Evolutionary conservation across 2,329 filamentous ascomycete species (phyloP).

Genomic region (Talaromyces piceae): DNA sequence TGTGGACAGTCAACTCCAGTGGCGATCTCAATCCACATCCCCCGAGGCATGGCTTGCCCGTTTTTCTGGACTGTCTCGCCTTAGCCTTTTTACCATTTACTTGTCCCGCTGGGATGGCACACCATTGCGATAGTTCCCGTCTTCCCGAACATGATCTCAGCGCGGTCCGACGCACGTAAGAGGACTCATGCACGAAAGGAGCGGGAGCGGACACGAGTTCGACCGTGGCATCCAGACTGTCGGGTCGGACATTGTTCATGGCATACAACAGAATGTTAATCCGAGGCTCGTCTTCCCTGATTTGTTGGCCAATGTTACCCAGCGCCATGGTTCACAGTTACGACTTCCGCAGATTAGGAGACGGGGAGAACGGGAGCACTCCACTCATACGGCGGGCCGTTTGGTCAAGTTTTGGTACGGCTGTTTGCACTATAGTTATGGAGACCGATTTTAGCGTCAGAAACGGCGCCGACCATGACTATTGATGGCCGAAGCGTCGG

Average conservation of each 20-base stretch:
- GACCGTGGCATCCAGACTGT: slow-evolving; percentile 14
- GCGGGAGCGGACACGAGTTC: slow-evolving; percentile 10
- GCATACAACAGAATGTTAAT: slow-evolving; percentile 1
- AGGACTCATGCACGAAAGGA: slow-evolving; percentile 12
- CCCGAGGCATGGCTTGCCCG: background rate
- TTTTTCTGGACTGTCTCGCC: background rate
- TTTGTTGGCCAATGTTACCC: slow-evolving; percentile 5
- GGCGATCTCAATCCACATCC: background rate
- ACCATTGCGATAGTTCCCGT: slow-evolving; percentile 14
- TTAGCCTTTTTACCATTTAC: background rate
- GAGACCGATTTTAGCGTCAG: background rate
- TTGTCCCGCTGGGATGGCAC: slow-evolving; percentile 11
- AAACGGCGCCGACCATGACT: background rate
- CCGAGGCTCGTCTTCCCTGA: slow-evolving; percentile 1
- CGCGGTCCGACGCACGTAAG: slow-evolving; percentile 12
- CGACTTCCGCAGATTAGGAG: slow-evolving; percentile 4
- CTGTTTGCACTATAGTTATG: background rate
- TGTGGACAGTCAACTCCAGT: too few species aligned
- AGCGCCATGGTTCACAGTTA: slow-evolving; percentile 12
- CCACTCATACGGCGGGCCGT: background rate
- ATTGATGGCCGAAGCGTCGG: background rate
- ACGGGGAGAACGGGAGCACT: background rate
- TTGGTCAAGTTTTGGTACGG: background rate
- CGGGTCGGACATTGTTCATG: slow-evolving; percentile 12
- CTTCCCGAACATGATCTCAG: slow-evolving; percentile 9